Evolutionary conservation across 495 filamentous ascomycete species (phyloP).

Genomic region (Lepidopterella palustris): DNA sequence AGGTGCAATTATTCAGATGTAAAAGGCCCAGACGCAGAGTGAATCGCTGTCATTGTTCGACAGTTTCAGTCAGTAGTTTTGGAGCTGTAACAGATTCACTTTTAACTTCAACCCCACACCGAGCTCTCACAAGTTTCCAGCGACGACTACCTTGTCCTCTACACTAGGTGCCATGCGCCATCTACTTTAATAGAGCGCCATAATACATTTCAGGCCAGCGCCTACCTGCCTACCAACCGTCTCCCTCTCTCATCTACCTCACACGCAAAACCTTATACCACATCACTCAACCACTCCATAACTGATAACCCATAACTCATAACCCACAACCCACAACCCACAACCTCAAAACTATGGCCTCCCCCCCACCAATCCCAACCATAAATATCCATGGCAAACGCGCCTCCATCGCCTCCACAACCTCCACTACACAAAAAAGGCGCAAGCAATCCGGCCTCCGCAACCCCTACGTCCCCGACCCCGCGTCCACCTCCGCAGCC

Average conservation of each 20-base stretch:
- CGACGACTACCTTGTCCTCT: too few species aligned
- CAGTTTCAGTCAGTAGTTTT: neutral
- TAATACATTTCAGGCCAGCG: too few species aligned
- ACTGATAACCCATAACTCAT: too few species aligned
- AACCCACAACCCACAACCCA: too few species aligned
- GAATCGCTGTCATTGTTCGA: neutral
- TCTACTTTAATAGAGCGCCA: too few species aligned
- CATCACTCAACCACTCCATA: neutral
- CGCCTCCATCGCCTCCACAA: slow-evolving; percentile 42
- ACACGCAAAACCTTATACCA: too few species aligned
- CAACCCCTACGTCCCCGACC: slow-evolving; percentile 72
- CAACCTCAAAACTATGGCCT: slow-evolving; percentile 47
- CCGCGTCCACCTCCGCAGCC: slow-evolving; percentile 34
- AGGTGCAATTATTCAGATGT: neutral
- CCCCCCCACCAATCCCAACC: slow-evolving; percentile 50
- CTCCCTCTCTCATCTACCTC: too few species aligned
- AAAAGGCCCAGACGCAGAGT: neutral
- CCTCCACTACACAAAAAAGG: slow-evolving; percentile 40
- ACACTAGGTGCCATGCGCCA: too few species aligned
- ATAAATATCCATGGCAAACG: slow-evolving; percentile 56
- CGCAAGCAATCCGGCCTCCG: slow-evolving; percentile 66
- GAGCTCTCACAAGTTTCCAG: too few species aligned
- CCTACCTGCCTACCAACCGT: too few species aligned
- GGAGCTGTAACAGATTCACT: neutral
- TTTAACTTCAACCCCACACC: neutral